Base-by-base conservation (phyloP, 805 yeast genomes). In the Komagataella ulmi region DNA sequence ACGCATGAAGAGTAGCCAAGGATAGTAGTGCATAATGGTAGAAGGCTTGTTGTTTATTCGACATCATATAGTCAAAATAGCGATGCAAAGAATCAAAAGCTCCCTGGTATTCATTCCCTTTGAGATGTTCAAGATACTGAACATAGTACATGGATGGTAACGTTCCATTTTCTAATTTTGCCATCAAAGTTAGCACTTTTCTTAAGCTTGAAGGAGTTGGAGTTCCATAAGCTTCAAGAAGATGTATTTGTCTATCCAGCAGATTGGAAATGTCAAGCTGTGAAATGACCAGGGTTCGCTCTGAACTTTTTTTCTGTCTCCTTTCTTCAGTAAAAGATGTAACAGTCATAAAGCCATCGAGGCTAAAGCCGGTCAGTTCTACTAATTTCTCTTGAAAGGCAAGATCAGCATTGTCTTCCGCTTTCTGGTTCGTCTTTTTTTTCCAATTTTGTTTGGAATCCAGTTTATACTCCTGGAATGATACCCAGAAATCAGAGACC, bases 21-120 rank as follows among this genome's bases (percentile, higher is more conserved):
- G 85, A 81, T 17, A 87, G 70, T 36, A 88, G 68, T 0, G 95
- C 90, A 62, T 83, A 83, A 60, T 87, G 95, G 59, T 85, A 87
- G 56, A 80, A 80, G 47, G 76, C 73, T 52, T 79, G 78, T 40
- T 80, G 79, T 55, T 76, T 76, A 53, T 75, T 77, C 7, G 88
- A 79, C 65, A 85, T 80, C 80, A 83, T 80, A 59, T 85, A 84
- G 63, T 86, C 95, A 62, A 82, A 86, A 55, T 76, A 79, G 46
- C 77, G 63, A 58, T 78, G 79, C 58, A 86, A 62, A 59, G 81
- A 67, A 66, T 82, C 68, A 63, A 76, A 73, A 0, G 82, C 76
- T 1, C 75, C 77, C 56, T 76, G 84, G 58, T 83, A 85, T 58
- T 86, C 85, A 3, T 80, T 76, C 10, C 65, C 71, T 51, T 73